Conservation (phyloP, 352 stramenopile species). For the Phytophthora palmivora region DNA sequence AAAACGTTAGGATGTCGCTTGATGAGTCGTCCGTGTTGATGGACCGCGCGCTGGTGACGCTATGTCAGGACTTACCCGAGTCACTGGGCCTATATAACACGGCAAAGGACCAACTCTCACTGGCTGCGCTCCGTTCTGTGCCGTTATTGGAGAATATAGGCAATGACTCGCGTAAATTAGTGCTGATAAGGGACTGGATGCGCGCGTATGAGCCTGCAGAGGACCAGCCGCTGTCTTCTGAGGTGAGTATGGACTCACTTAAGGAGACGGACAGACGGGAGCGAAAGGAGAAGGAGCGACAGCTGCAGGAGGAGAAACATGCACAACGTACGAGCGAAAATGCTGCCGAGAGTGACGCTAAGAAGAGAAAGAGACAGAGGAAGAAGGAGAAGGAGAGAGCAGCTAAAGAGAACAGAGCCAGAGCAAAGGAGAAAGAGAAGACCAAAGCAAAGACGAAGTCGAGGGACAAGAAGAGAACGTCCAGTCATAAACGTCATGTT, state of each 20-base stretch:
- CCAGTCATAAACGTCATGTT: slow-evolving; percentile 24
- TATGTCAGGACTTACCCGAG: slow-evolving; percentile 80
- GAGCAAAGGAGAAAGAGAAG: slow-evolving; percentile 34
- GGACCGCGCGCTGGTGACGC: slow-evolving; percentile 80
- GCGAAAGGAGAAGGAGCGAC: slow-evolving; percentile 51
- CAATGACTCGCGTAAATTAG: slow-evolving; percentile 67
- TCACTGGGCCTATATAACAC: slow-evolving; percentile 82
- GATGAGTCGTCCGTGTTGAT: slow-evolving; percentile 75
- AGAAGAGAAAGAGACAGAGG: slow-evolving; percentile 30
- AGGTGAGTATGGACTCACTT: slow-evolving; percentile 68
- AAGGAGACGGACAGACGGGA: slow-evolving; percentile 54
- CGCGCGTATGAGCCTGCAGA: slow-evolving; percentile 57
- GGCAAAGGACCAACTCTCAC: slow-evolving; percentile 67
- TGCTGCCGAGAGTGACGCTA: slow-evolving; percentile 31
- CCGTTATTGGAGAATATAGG: slow-evolving; percentile 61
- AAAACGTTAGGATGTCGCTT: slow-evolving; percentile 49
- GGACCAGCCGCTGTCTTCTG: slow-evolving; percentile 56
- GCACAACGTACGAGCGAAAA: slow-evolving; percentile 38
- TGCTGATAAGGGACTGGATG: slow-evolving; percentile 82
- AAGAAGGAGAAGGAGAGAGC: slow-evolving; percentile 27
- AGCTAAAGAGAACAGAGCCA: neutral
- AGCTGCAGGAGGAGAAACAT: slow-evolving; percentile 54
- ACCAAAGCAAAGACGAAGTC: slow-evolving; percentile 14
- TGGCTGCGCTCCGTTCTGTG: slow-evolving; percentile 61
- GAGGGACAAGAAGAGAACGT: slow-evolving; percentile 3